These are phyloP conservation scores for Herpotrichia juniperi DNA, from an alignment of 2,329 filamentous ascomycete genomes.

Conservation along the genomic window DNA sequence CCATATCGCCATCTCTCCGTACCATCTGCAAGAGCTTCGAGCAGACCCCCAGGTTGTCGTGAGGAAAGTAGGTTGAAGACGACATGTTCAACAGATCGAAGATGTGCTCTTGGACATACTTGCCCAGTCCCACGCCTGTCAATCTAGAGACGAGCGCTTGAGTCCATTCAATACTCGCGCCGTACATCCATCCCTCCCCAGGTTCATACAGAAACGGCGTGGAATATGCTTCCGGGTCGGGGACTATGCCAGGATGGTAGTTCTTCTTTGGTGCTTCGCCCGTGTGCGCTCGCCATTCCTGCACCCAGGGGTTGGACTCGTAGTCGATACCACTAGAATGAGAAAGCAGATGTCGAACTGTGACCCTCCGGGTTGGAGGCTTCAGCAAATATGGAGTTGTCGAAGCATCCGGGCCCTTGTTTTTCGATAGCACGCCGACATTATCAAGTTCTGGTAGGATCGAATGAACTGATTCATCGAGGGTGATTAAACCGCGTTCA, in stretches of 20 bases:
- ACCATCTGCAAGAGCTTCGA: background rate
- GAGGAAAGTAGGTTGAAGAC: background rate
- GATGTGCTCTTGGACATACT: background rate
- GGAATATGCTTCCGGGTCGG: conserved; percentile 10
- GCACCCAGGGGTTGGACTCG: conserved; percentile 19
- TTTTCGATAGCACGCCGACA: conserved; percentile 20
- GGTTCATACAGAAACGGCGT: conserved; percentile 33
- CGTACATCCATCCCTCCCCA: conserved; percentile 26
- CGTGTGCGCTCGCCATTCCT: conserved; percentile 11
- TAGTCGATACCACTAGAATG: conserved; percentile 34
- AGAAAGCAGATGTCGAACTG: conserved; percentile 27
- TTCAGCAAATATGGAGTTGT: no score
- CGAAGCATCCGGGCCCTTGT: conserved; percentile 1
- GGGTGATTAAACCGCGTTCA: conserved; percentile 30
- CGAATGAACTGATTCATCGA: conserved; percentile 27
- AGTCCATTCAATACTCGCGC: conserved; percentile 1
- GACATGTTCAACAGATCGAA: background rate
- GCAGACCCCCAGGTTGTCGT: background rate
- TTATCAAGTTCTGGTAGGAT: conserved; percentile 31
- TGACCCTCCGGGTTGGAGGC: conserved; percentile 22
- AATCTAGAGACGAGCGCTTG: background rate
- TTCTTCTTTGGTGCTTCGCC: conserved; percentile 10
- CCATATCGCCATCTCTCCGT: background rate
- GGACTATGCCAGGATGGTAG: conserved; percentile 12
- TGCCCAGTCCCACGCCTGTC: background rate